phyloP scores from a whole-genome alignment of 2,329 filamentous ascomycete species.

The Ceratocystis lukuohia region DNA sequence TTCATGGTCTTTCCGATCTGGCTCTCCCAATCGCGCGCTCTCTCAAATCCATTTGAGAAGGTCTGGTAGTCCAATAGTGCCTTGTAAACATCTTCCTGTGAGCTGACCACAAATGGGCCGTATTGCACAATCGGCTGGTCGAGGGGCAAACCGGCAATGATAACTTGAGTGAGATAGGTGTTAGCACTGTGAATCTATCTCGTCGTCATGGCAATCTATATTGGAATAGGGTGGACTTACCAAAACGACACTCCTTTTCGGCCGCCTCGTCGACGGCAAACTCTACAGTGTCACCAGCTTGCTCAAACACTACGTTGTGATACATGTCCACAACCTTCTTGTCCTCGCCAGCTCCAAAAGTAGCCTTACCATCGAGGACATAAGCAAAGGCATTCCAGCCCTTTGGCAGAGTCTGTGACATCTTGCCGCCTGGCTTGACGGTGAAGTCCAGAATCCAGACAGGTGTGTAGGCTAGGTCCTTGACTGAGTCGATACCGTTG shows the following conservation, averaged over 20 bases:
- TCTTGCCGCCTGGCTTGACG: conserved; percentile 62
- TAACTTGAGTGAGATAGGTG: conserved; percentile 30
- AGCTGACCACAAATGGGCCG: conserved; percentile 68
- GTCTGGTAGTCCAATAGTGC: conserved; percentile 64
- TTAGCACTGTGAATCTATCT: conserved; percentile 4
- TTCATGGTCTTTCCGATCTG: conserved; percentile 73
- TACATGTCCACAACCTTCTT: conserved; percentile 50
- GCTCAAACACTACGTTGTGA: conserved; percentile 81
- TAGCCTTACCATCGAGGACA: conserved; percentile 58
- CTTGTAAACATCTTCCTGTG: conserved; percentile 59
- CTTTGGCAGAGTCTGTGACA: conserved; percentile 61
- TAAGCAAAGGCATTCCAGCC: conserved; percentile 90
- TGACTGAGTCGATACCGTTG: conserved; percentile 71
- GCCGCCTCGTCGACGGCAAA: conserved; percentile 55
- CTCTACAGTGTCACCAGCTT: conserved; percentile 61
- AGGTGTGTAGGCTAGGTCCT: conserved; percentile 88
- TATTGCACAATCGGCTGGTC: conserved; percentile 75
- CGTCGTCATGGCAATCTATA: neutral
- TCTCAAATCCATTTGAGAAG: conserved; percentile 64
- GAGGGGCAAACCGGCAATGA: conserved; percentile 66
- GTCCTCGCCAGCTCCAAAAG: conserved; percentile 43
- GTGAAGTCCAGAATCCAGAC: conserved; percentile 89
- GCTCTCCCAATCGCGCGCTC: conserved; percentile 64
- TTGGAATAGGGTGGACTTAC: conserved; percentile 21
- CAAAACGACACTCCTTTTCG: conserved; percentile 41